Evolutionary conservation across 1,139 yeast genomes (phyloP).

Genomic region (Debaryomyces robertsiae): DNA sequence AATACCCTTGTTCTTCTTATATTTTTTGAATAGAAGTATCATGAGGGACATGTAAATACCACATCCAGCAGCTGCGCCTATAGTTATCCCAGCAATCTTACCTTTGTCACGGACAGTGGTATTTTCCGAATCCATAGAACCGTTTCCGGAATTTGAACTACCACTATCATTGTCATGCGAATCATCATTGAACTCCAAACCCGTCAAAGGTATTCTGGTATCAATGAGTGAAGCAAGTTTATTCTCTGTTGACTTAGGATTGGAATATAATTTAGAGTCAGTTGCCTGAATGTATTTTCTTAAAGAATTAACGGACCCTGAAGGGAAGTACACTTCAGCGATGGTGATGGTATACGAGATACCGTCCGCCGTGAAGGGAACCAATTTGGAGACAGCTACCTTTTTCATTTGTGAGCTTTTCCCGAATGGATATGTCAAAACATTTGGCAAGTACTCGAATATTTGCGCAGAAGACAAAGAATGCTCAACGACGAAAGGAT

Average conservation of each 20-base stretch:
- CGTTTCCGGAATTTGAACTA: slow-evolving; percentile 30
- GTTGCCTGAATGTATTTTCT: slow-evolving; percentile 45
- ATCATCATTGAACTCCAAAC: slow-evolving; percentile 36
- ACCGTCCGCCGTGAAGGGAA: slow-evolving; percentile 61
- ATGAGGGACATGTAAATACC: slow-evolving; percentile 57
- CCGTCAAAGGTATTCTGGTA: slow-evolving; percentile 61
- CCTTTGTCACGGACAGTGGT: slow-evolving; percentile 32
- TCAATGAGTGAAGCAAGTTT: slow-evolving; percentile 63
- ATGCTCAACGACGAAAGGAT: slow-evolving; percentile 68
- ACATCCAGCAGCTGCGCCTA: slow-evolving; percentile 73
- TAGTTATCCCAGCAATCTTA: slow-evolving; percentile 57
- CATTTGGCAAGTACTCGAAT: slow-evolving; percentile 66
- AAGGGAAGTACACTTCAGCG: slow-evolving; percentile 75
- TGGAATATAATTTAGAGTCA: slow-evolving; percentile 52
- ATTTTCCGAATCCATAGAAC: slow-evolving; percentile 43
- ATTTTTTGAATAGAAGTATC: slow-evolving; percentile 44
- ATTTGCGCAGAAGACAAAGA: slow-evolving; percentile 75
- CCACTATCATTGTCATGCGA: slow-evolving; percentile 20
- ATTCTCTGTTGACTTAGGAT: slow-evolving; percentile 47
- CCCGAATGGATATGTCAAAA: slow-evolving; percentile 55
- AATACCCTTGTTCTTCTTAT: slow-evolving; percentile 36
- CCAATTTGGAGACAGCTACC: slow-evolving; percentile 59
- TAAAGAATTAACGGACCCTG: slow-evolving; percentile 45
- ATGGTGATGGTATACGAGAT: slow-evolving; percentile 65
- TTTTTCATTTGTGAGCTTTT: slow-evolving; percentile 27